Evolutionary conservation across 169 alveolate genomes (phyloP), one percentile per base, ranked within the genome.

Genomic region (Theileria annulata): DNA sequence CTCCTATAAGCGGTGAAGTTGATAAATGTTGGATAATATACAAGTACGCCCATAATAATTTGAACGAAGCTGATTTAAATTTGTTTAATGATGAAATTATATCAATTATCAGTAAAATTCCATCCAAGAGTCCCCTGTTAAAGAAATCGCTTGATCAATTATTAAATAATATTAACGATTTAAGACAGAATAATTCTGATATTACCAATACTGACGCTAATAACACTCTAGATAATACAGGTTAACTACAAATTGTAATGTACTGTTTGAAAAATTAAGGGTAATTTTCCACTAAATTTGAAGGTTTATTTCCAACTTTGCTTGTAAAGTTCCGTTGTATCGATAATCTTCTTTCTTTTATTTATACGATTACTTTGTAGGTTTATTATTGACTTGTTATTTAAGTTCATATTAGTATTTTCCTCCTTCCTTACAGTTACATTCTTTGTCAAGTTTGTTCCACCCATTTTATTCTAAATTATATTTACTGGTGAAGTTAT

Each of bases 231-330:
- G n/a, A n/a, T n/a, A n/a, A n/a, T n/a, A n/a, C n/a, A n/a, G n/a
- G n/a, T n/a, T n/a, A n/a, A n/a, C n/a, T n/a, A n/a, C n/a, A n/a
- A n/a, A n/a, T n/a, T n/a, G n/a, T n/a, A n/a, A n/a, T n/a, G n/a
- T n/a, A n/a, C n/a, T n/a, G n/a, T n/a, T n/a, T n/a, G n/a, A n/a
- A n/a, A n/a, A n/a, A n/a, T n/a, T n/a, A n/a, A n/a, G n/a, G n/a
- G n/a, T n/a, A n/a, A n/a, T n/a, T n/a, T n/a, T n/a, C n/a, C n/a
- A n/a, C n/a, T n/a, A n/a, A n/a, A n/a, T n/a, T n/a, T n/a, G n/a
- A n/a, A n/a, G n/a, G n/a, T 47, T 15, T 56, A 56, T 56, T 56
- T 56, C 66, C 66, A 56, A 56, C 17, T 56, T 25, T 56, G 66
- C 17, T 56, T 56, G 33, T 56, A 56, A 21, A 19, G 35, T 56